Evolutionary conservation across 2,329 filamentous ascomycete genomes (phyloP).

Genomic region (Clonostachys chloroleuca): DNA sequence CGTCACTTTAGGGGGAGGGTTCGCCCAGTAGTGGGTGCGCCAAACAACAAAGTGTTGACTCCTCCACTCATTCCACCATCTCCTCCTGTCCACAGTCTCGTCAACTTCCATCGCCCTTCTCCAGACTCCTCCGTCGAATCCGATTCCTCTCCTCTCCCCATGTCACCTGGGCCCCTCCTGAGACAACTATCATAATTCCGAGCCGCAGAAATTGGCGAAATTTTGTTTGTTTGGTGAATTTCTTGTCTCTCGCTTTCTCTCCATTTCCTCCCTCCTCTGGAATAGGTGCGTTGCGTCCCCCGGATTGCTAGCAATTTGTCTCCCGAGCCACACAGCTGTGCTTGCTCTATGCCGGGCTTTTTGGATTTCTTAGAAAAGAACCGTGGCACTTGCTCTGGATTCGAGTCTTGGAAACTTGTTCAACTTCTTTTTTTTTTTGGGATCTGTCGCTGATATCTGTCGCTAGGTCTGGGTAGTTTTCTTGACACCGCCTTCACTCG

Average conservation of each 20-base stretch:
- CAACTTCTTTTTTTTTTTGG: no score
- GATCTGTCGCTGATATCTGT: no score
- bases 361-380: no score
- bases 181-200: constrained; percentile 27
- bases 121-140: constrained; percentile 1
- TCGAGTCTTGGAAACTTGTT: no score
- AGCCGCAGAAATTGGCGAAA: constrained; percentile 18
- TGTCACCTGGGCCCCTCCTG: constrained; percentile 29
- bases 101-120: constrained; percentile 12
- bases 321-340: not conserved
- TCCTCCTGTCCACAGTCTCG: constrained; percentile 17
- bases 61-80: constrained; percentile 1
- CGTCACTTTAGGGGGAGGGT: no score
- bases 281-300: constrained; percentile 13
- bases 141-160: constrained; percentile 16
- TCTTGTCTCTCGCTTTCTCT: constrained; percentile 15
- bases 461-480: no score
- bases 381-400: no score
- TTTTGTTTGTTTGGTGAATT: constrained; percentile 10
- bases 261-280: constrained; percentile 8
- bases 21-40: no score
- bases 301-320: not conserved
- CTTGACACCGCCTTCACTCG: no score
- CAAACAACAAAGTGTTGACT: no score
- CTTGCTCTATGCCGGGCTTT: no score